phyloP scores from a whole-genome alignment of 2,329 filamentous ascomycete genomes.

The Chaetomiaceae sp. region DNA sequence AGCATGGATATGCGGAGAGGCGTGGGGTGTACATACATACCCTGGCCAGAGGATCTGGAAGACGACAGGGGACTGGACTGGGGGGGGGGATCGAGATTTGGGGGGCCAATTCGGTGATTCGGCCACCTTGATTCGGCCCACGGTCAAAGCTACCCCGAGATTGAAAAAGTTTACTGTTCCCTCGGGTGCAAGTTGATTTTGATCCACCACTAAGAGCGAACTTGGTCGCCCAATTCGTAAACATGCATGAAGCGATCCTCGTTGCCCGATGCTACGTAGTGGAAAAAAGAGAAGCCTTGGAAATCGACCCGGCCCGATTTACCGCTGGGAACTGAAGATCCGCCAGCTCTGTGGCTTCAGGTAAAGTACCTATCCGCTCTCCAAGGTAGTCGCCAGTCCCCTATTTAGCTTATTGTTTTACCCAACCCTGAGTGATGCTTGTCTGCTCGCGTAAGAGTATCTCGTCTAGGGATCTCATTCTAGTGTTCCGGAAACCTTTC shows the following conservation, averaged over 20 bases:
- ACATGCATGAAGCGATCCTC: background rate
- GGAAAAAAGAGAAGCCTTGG: no score
- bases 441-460: no score
- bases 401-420: no score
- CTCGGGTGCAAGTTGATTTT: background rate
- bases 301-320: no score
- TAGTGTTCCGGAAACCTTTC: no score
- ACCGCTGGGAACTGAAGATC: background rate
- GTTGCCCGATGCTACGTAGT: no score
- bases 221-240: background rate
- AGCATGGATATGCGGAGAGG: background rate
- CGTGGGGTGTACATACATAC: background rate
- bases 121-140: background rate
- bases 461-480: no score
- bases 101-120: background rate
- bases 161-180: background rate
- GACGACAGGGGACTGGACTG: background rate
- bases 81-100: no score
- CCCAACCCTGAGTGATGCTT: no score
- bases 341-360: no score
- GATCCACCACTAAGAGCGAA: slow-evolving; percentile 8
- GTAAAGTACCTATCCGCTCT: no score
- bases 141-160: background rate
- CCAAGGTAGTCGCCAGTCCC: no score
- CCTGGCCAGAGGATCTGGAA: background rate